A percentile compares a stretch with the other conserved stretches of the same genome.
phyloP scores from a whole-genome alignment of 768 basidiomycete species.

The Coprinopsis strossmayeri region DNA sequence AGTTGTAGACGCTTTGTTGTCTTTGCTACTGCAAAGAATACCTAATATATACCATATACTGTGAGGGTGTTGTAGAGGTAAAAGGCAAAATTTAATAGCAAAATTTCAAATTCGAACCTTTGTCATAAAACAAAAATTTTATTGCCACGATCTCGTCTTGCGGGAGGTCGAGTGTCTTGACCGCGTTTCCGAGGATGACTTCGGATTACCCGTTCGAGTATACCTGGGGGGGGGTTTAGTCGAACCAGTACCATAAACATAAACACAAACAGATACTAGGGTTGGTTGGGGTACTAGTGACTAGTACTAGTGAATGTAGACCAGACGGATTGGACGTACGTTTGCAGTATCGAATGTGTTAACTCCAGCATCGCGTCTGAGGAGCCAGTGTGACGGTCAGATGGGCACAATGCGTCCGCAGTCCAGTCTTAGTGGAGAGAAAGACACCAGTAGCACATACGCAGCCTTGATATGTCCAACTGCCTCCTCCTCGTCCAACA shows the following conservation, averaged over 20 bases:
- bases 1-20: conserved; percentile 9
- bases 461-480: conserved; percentile 47
- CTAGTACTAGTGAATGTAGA: neutral
- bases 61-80: too few relatives aligned
- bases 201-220: conserved; percentile 68
- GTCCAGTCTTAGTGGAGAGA: neutral
- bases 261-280: too few relatives aligned
- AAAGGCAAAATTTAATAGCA: too few relatives aligned
- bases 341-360: conserved; percentile 58
- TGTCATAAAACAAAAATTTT: too few relatives aligned
- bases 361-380: conserved; percentile 60
- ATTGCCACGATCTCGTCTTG: conserved; percentile 74
- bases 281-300: too few relatives aligned
- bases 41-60: too few relatives aligned
- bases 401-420: neutral
- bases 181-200: conserved; percentile 61
- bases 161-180: conserved; percentile 61
- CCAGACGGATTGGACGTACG: conserved; percentile 17
- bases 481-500: conserved; percentile 40
- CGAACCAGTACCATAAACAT: too few relatives aligned
- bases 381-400: too few relatives aligned
- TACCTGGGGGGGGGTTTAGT: conserved; percentile 37
- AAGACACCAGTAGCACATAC: too few relatives aligned
- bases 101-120: too few relatives aligned
- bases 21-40: conserved; percentile 27